phyloP scores from a whole-genome alignment of 495 filamentous ascomycete genomes.

The Parathielavia hyrcaniae region DNA sequence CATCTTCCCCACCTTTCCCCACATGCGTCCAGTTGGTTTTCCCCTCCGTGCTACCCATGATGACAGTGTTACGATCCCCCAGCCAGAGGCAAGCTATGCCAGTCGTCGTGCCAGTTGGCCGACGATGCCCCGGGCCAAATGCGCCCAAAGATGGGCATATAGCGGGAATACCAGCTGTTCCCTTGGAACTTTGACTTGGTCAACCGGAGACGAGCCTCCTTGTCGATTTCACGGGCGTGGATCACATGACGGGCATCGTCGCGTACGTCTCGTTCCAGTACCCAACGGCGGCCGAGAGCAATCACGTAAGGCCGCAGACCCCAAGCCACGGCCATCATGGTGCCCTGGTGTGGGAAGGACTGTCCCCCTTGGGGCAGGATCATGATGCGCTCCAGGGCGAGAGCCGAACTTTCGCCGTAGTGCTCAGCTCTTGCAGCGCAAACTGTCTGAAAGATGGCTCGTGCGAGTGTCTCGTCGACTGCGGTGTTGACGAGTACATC shows the following conservation, averaged over 20 bases:
- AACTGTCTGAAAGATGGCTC: not conserved
- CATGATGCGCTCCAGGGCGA: not conserved
- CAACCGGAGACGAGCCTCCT: not conserved
- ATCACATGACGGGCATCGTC: not conserved
- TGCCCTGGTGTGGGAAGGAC: not conserved
- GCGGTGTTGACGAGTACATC: not conserved
- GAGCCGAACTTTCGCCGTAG: too few relatives aligned
- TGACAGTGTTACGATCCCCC: not conserved
- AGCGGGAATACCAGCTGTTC: not conserved
- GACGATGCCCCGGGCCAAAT: not conserved
- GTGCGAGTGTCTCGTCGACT: slow-evolving; percentile 1
- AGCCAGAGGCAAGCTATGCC: not conserved
- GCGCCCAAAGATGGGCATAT: not conserved
- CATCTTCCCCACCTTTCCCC: not conserved
- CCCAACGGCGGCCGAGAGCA: not conserved
- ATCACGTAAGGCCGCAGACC: not conserved
- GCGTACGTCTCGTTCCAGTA: slow-evolving; percentile 2
- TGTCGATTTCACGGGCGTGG: not conserved
- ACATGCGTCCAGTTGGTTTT: not conserved
- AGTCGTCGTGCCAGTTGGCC: not conserved
- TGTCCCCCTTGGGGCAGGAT: not conserved
- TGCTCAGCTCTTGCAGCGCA: not conserved
- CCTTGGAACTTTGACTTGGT: not conserved
- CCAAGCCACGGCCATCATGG: not conserved
- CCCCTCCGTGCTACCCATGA: not conserved